A percentile compares a stretch with the other conserved stretches of the same genome.
Evolutionary conservation across 2,329 filamentous ascomycete genomes (phyloP).

Genomic region (Trichoderma simmonsii): DNA sequence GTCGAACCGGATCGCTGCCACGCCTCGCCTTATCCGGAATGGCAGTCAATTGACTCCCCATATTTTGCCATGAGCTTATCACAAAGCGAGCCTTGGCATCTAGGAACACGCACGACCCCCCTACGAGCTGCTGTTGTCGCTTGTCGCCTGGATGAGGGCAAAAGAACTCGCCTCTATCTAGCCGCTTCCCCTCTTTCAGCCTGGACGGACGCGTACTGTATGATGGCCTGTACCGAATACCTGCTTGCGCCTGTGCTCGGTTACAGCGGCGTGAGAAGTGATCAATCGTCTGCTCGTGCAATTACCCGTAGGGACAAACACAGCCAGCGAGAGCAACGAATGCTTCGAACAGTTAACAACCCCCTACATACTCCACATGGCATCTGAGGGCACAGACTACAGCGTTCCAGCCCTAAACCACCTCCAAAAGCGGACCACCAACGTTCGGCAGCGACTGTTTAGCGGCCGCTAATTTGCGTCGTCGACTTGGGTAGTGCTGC

Average conservation of each 20-base stretch:
- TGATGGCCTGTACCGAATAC: not conserved
- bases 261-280: not conserved
- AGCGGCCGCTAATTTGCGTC: constrained; percentile 20
- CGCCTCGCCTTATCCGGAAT: constrained; percentile 2
- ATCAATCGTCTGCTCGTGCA: not conserved
- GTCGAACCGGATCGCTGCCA: constrained; percentile 17
- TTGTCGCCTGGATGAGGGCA: not conserved
- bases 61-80: constrained; percentile 18
- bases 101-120: constrained; percentile 15
- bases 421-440: constrained; percentile 5
- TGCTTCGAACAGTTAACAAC: too few species aligned
- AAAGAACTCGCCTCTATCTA: not conserved
- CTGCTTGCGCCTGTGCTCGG: not conserved
- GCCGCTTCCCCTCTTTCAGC: not conserved
- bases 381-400: not conserved
- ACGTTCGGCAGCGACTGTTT: constrained; percentile 13
- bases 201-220: not conserved
- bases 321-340: not conserved
- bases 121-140: not conserved
- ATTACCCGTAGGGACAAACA: not conserved
- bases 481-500: constrained; percentile 8
- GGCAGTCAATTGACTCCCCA: not conserved
- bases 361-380: not conserved
- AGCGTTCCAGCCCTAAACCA: constrained; percentile 6
- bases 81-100: constrained; percentile 16